Evolutionary conservation across 2,329 filamentous ascomycete species (phyloP).

Genomic region (Fusarium subtropicale): DNA sequence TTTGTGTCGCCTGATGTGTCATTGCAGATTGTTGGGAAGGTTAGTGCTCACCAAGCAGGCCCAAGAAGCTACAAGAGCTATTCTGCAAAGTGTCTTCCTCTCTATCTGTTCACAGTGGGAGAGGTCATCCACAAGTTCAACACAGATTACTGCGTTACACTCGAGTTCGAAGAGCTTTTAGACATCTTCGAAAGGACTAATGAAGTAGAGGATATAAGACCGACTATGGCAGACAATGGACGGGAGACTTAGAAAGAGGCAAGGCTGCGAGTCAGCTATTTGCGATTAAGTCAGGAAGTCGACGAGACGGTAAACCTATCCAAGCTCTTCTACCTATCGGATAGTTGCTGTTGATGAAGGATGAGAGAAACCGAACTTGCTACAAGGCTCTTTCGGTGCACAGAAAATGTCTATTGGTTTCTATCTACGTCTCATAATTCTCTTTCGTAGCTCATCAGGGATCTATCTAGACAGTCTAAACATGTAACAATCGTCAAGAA

Average conservation of each 20-base stretch:
- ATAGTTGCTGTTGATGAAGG: not conserved
- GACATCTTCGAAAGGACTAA: too few relatives aligned
- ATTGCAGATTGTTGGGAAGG: not conserved
- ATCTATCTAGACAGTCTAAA: not conserved
- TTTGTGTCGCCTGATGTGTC: not conserved
- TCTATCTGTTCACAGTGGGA: too few relatives aligned
- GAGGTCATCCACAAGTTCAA: too few relatives aligned
- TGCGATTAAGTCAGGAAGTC: not conserved
- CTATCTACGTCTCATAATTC: not conserved
- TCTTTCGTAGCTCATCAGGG: not conserved
- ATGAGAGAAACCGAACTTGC: accelerated
- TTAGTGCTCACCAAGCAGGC: not conserved
- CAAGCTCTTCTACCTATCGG: slow-evolving; percentile 1
- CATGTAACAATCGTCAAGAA: not conserved
- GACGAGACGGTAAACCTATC: slow-evolving; percentile 6
- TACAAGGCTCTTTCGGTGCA: not conserved
- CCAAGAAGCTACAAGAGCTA: too few relatives aligned
- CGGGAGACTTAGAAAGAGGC: slow-evolving; percentile 7
- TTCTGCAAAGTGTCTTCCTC: too few relatives aligned
- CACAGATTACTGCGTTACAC: too few relatives aligned
- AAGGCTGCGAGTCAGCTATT: not conserved
- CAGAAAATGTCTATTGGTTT: not conserved
- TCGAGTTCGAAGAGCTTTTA: too few relatives aligned
- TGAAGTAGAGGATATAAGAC: too few relatives aligned
- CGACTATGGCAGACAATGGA: too few relatives aligned